These are phyloP conservation scores for Diaporthe vexans DNA, from an alignment of 2,329 filamentous ascomycete species.

Conservation along the genomic window DNA sequence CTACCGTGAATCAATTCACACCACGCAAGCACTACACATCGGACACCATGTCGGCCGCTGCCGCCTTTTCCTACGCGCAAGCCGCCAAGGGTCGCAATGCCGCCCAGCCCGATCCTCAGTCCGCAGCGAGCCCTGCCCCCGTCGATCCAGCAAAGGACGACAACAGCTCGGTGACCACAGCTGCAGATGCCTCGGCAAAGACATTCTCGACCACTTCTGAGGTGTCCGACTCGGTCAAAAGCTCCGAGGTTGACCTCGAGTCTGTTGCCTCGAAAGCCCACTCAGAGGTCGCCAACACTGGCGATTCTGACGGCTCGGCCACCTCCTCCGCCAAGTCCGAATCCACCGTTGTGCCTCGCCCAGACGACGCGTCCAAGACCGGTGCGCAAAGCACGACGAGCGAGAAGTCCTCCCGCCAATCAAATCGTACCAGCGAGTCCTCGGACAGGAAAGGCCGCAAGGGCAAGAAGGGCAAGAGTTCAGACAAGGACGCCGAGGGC, in stretches of 20 bases:
- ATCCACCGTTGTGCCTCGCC: conserved; percentile 40
- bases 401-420: conserved; percentile 66
- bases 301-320: conserved; percentile 48
- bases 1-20: conserved; percentile 35
- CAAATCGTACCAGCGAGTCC: conserved; percentile 77
- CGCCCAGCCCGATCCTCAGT: conserved; percentile 55
- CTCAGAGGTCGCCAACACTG: conserved; percentile 48
- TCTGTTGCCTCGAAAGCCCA: conserved; percentile 47
- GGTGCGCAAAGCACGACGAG: conserved; percentile 42
- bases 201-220: conserved; percentile 55
- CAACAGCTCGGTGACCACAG: conserved; percentile 52
- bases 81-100: conserved; percentile 84
- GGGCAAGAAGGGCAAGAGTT: conserved; percentile 71
- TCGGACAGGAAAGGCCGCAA: conserved; percentile 74
- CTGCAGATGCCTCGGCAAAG: conserved; percentile 53
- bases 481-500: conserved; percentile 67
- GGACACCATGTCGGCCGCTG: conserved; percentile 64
- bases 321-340: conserved; percentile 55
- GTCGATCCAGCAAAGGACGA: conserved; percentile 53
- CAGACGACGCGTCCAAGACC: conserved; percentile 42
- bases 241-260: conserved; percentile 45
- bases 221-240: conserved; percentile 47
- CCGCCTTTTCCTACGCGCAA: conserved; percentile 93
- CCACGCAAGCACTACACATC: conserved; percentile 22
- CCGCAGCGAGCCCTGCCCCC: conserved; percentile 50